A percentile compares a stretch with the other conserved stretches of the same genome.
Evolutionary conservation across 2,329 filamentous ascomycete genomes (phyloP).

Genomic region (Stemphylium beticola): DNA sequence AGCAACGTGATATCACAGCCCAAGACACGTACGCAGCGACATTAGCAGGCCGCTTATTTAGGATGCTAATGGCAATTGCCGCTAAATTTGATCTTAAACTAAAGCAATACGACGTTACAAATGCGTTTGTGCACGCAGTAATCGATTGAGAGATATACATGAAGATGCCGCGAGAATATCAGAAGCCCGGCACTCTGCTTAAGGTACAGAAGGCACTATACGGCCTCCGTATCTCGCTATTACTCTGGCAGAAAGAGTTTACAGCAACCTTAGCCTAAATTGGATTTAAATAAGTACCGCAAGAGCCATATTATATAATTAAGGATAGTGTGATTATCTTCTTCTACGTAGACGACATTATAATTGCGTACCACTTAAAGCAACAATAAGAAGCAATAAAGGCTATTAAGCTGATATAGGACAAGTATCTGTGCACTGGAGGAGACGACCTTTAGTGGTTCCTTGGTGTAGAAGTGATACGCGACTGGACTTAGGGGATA

Average conservation of each 20-base stretch:
- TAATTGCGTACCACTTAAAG: background rate
- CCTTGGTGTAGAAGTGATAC: constrained; percentile 3
- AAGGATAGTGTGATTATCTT: no score
- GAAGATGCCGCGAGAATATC: no score
- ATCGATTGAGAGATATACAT: no score
- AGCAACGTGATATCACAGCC: constrained; percentile 10
- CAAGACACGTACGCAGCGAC: background rate
- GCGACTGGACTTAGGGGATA: background rate
- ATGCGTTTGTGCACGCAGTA: constrained; percentile 24
- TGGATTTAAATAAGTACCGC: no score
- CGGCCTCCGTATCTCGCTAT: no score
- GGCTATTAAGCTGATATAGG: background rate
- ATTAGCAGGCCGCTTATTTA: constrained; percentile 5
- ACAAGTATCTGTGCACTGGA: constrained; percentile 3
- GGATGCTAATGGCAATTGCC: constrained; percentile 22
- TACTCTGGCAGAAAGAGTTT: no score
- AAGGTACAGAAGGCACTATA: no score
- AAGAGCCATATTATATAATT: no score
- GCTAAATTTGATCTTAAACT: constrained; percentile 23
- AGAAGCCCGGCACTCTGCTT: no score
- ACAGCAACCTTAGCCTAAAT: no score
- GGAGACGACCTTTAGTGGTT: constrained; percentile 15
- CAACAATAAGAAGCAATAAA: background rate
- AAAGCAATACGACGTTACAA: constrained; percentile 23
- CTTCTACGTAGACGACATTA: no score